These are phyloP conservation scores for Mycena galericulata DNA, from an alignment of 768 basidiomycete genomes.

Conservation along the genomic window DNA sequence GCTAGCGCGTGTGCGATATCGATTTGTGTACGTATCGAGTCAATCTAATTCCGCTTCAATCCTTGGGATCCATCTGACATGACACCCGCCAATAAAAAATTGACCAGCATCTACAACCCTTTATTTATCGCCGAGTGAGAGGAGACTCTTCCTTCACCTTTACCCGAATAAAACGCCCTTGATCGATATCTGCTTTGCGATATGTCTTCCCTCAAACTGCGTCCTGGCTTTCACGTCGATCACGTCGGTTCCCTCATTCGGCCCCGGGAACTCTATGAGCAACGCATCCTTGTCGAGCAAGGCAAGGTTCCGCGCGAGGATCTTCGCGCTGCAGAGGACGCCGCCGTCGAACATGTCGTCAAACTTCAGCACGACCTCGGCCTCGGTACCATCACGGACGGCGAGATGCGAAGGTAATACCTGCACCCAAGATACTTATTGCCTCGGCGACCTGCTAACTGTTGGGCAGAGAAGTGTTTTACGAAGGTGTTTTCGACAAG, in stretches of 20 bases:
- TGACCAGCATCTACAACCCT: no score
- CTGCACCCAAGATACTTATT: slow-evolving; percentile 11
- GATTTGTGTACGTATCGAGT: no score
- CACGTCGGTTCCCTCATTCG: slow-evolving; percentile 75
- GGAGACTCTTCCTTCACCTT: no score
- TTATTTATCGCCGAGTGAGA: no score
- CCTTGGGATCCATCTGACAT: no score
- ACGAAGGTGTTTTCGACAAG: slow-evolving; percentile 76
- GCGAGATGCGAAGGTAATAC: slow-evolving; percentile 59
- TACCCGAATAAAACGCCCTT: slow-evolving; percentile 15
- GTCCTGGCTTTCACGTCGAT: slow-evolving; percentile 61
- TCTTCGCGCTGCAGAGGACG: slow-evolving; percentile 61
- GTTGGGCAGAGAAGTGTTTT: slow-evolving; percentile 62
- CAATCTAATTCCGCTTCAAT: no score
- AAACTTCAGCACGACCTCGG: slow-evolving; percentile 66
- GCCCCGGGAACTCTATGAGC: slow-evolving; percentile 60
- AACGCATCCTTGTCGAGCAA: slow-evolving; percentile 57
- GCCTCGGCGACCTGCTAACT: neutral
- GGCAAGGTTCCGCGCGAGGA: slow-evolving; percentile 56
- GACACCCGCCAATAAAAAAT: no score
- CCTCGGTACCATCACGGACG: slow-evolving; percentile 72
- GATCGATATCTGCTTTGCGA: slow-evolving; percentile 18
- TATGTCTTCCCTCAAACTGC: slow-evolving; percentile 44
- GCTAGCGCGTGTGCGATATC: no score
- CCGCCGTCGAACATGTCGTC: slow-evolving; percentile 64